phyloP scores from a whole-genome alignment of 2,329 filamentous ascomycete genomes.

The Alternaria conjuncta region DNA sequence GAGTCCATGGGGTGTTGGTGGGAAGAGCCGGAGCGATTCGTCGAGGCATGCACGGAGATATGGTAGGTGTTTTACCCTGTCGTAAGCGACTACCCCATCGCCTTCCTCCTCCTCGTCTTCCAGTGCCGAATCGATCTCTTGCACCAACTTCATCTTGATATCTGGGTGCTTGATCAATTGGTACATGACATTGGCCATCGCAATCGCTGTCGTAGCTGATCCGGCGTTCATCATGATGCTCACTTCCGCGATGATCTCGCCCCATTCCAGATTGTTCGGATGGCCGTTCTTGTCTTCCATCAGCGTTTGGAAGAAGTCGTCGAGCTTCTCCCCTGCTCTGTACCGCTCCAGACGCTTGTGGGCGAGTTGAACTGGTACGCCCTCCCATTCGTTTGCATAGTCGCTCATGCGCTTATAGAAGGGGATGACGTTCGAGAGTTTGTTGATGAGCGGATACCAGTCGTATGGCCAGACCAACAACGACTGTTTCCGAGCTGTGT shows the following conservation, averaged over 20 bases:
- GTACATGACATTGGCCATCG: constrained; percentile 62
- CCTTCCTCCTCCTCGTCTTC: constrained; percentile 36
- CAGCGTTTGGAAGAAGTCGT: constrained; percentile 65
- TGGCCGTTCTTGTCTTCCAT: constrained; percentile 60
- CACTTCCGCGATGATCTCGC: constrained; percentile 65
- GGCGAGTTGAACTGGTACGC: constrained; percentile 57
- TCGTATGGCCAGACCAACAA: constrained; percentile 59
- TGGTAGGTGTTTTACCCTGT: constrained; percentile 40
- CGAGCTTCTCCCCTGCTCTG: constrained; percentile 60
- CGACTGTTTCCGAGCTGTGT: constrained; percentile 59
- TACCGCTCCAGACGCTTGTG: constrained; percentile 55
- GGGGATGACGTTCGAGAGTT: constrained; percentile 57
- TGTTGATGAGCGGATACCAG: constrained; percentile 58
- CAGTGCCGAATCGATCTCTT: constrained; percentile 37
- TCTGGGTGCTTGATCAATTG: constrained; percentile 58
- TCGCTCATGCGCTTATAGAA: constrained; percentile 52
- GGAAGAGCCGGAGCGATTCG: constrained; percentile 55
- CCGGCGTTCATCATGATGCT: constrained; percentile 60
- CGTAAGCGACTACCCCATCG: constrained; percentile 32
- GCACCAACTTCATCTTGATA: constrained; percentile 29
- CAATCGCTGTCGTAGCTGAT: constrained; percentile 59
- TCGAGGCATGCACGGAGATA: constrained; percentile 53
- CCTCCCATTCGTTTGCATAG: constrained; percentile 54
- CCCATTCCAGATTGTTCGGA: constrained; percentile 60
- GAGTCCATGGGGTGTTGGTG: constrained; percentile 52